Percentiles rank a stretch among this genome's conserved stretches.
Evolutionary conservation across 306 rosid genomes (phyloP).

Genomic region (Cicer yamashitae): DNA sequence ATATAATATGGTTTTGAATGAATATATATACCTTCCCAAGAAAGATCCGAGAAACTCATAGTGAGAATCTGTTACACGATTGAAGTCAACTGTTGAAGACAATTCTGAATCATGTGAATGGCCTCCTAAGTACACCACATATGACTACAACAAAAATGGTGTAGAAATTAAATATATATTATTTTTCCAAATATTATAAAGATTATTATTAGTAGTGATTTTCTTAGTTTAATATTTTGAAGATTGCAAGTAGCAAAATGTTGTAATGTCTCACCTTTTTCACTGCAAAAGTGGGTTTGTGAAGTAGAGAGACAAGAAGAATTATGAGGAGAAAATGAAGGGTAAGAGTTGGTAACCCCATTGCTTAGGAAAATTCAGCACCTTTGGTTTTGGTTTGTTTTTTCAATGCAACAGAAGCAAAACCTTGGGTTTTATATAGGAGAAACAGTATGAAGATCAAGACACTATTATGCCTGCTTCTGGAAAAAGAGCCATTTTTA

Average conservation of each 20-base stretch:
- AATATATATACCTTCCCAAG: conserved; percentile 60
- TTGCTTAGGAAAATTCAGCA: conserved; percentile 32
- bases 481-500: neutral
- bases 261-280: conserved; percentile 65
- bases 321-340: conserved; percentile 42
- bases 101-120: conserved; percentile 67
- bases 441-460: neutral
- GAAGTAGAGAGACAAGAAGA: conserved; percentile 50
- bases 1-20: neutral
- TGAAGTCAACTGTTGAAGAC: conserved; percentile 49
- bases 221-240: neutral
- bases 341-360: conserved; percentile 47
- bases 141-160: conserved; percentile 60
- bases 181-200: neutral
- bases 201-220: neutral
- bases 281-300: conserved; percentile 53
- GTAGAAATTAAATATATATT: neutral
- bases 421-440: conserved; percentile 29
- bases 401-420: conserved; percentile 48
- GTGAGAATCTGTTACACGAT: conserved; percentile 66
- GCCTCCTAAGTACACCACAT: conserved; percentile 85
- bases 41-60: conserved; percentile 75
- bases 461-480: neutral
- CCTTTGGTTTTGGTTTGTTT: conserved; percentile 3
- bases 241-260: conserved; percentile 30